Base-by-base conservation (phyloP, 163 green algal species). In the Coccomyxa subellipsoidea region DNA sequence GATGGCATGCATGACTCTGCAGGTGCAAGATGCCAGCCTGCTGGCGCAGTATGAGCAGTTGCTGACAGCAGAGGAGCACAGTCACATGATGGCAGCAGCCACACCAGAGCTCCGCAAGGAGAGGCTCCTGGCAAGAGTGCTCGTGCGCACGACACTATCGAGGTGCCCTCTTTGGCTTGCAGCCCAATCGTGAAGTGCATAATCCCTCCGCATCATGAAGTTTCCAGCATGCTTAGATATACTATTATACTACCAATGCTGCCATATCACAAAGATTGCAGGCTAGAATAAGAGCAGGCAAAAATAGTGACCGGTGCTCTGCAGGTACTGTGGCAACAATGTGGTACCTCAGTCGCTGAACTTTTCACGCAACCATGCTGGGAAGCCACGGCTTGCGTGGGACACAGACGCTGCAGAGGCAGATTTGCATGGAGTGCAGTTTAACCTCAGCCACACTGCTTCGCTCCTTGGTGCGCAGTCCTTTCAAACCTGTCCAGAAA, bases 371-470 rank as follows among this genome's bases (percentile, higher is more conserved):
- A 88, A 84, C 69, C 4, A 1, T 0, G 82, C 89, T 78, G 91
- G 92, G 77, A 94, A 94, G 83, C 89, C 89, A 9, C 7, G 69
- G 31, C 72, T 94, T 47, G 32, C 83, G 21, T 82, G 69, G 38
- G 72, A 81, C 73, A 36, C 66, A 15, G 18, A 25, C 53, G 32
- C 38, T 18, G 77, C 59, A 35, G 76, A 47, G 4, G n/a, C 47
- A 2, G 47, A 59, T 59, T 18, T 59, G 47, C 47, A 59, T 59
- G 5, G 9, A 12, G 84, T 94, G 73, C 82, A 90, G 71, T 95
- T 94, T 87, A 94, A 92, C 87, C 78, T 95, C n/a, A 89, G 90
- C 31, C 92, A 95, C 84, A 93, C 88, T 9, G 4, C 66, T 3
- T 73, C 80, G 2, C 69, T 94, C 34, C 78, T 93, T 23, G 92